These are phyloP conservation scores for Talaromyces proteolyticus DNA, from an alignment of 495 filamentous ascomycete species.

Conservation along the genomic window DNA sequence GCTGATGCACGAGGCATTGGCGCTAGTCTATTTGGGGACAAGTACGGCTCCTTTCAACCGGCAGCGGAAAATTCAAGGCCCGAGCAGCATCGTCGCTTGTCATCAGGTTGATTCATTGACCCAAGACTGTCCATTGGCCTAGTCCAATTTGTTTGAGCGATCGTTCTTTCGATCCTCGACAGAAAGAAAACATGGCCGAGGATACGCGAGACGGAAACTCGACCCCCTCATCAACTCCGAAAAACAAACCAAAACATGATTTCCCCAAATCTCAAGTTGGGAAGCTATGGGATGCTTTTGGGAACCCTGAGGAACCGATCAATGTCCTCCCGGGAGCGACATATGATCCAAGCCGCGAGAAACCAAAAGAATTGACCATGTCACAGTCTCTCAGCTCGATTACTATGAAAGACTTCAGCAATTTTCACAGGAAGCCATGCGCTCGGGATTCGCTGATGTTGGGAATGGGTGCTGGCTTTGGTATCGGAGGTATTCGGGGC, in stretches of 20 bases:
- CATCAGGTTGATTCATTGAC: neutral
- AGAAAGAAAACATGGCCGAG: slow-evolving; percentile 43
- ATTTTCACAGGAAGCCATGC: slow-evolving; percentile 76
- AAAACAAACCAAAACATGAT: slow-evolving; percentile 31
- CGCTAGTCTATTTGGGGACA: too few relatives aligned
- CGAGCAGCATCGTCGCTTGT: neutral
- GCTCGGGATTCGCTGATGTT: slow-evolving; percentile 74
- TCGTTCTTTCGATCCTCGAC: neutral
- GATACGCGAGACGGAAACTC: slow-evolving; percentile 36
- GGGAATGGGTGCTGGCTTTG: slow-evolving; percentile 75
- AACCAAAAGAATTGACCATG: slow-evolving; percentile 42
- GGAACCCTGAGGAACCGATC: slow-evolving; percentile 38
- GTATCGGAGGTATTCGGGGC: slow-evolving; percentile 62
- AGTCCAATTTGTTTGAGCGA: neutral
- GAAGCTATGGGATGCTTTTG: slow-evolving; percentile 47
- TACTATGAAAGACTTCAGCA: slow-evolving; percentile 60
- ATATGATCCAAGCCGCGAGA: slow-evolving; percentile 42
- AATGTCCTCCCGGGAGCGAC: slow-evolving; percentile 42
- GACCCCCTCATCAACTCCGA: slow-evolving; percentile 5
- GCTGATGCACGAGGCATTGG: too few relatives aligned
- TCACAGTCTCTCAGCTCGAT: slow-evolving; percentile 48
- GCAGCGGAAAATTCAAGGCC: neutral
- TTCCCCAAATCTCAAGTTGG: slow-evolving; percentile 40
- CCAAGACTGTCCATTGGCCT: neutral
- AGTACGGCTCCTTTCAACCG: too few relatives aligned